phyloP scores from a whole-genome alignment of 495 filamentous ascomycete species.

The Staphylotrichum tortipilum region DNA sequence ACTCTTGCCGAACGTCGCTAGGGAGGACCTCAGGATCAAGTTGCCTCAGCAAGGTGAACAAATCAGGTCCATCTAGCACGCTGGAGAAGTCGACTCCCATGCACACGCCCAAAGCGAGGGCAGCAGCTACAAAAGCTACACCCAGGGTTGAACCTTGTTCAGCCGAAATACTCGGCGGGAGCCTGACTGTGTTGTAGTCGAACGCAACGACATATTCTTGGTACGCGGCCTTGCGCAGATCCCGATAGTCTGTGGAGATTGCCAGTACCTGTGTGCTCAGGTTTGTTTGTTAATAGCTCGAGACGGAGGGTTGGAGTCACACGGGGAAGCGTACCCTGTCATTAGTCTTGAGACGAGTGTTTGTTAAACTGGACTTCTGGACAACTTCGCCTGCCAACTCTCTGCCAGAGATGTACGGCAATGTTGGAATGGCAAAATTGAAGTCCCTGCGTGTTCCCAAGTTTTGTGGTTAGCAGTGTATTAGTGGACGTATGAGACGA shows the following conservation, averaged over 20 bases:
- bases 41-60: conserved; percentile 35
- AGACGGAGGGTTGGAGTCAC: background rate
- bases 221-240: conserved; percentile 59
- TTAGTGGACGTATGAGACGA: background rate
- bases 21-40: conserved; percentile 36
- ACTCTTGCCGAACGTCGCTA: conserved; percentile 46
- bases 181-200: conserved; percentile 53
- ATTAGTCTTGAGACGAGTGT: conserved; percentile 41
- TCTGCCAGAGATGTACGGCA: conserved; percentile 60
- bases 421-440: conserved; percentile 54
- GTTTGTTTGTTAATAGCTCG: background rate
- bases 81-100: conserved; percentile 50
- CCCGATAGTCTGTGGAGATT: conserved; percentile 63
- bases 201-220: conserved; percentile 59
- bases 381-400: conserved; percentile 54
- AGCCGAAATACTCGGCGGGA: conserved; percentile 39
- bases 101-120: conserved; percentile 50
- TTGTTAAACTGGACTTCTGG: conserved; percentile 29
- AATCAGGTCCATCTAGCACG: conserved; percentile 43
- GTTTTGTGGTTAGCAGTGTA: background rate
- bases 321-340: conserved; percentile 36
- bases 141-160: conserved; percentile 52
- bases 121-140: conserved; percentile 56
- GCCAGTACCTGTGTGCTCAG: conserved; percentile 37
- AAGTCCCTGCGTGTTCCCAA: conserved; percentile 41